Base-by-base conservation (phyloP, 2,329 filamentous ascomycete species). In the Stylonectria norvegica region DNA sequence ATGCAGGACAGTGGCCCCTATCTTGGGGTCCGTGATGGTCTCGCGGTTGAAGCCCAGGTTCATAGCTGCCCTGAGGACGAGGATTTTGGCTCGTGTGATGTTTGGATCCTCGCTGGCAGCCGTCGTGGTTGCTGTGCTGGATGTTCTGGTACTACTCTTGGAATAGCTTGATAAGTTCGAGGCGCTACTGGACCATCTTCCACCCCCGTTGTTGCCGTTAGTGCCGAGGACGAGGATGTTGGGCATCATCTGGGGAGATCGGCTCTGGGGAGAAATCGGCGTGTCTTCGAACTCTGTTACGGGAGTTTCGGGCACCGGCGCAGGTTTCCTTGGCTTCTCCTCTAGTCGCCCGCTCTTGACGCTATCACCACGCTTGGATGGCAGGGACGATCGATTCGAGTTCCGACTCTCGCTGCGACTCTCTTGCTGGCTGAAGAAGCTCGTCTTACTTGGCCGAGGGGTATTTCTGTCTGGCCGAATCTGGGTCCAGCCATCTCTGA, bases 271-370 rank as follows among this genome's bases (percentile, higher is more conserved):
- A 0, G 89, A 94, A 30, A 89, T 79, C 4, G 87, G 83, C 0
- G 85, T 89, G 59, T 97, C 90, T 62, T 96, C 91, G 55, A 96
- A 96, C 52, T 96, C 89, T 4, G 90, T 97, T 1, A 91, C 91
- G 0, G 90, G 90, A 0, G 90, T 97, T 66, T 97, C 91, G 1
- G 90, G 90, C 4, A 83, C 76, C 2, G 68, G 66, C 3, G 63
- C 66, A 14, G 65, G 62, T 38, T 71, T 75, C 39, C 69, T 68
- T 52, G 71, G 61, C 60, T 68, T 69, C 53, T 81, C 69, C 43
- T 78, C 69, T 27, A 59, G 55, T 4, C 61, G 61, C 11, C 41
- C 48, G 35, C 70, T 71, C 54, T 76, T 75, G 29, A 74, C 63
- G 50, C 73, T 79, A 27, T 76, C 72, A n/a, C n/a, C n/a, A 10